Evolutionary conservation across 169 alveolate species (phyloP).

Genomic region (Babesia ovis): DNA sequence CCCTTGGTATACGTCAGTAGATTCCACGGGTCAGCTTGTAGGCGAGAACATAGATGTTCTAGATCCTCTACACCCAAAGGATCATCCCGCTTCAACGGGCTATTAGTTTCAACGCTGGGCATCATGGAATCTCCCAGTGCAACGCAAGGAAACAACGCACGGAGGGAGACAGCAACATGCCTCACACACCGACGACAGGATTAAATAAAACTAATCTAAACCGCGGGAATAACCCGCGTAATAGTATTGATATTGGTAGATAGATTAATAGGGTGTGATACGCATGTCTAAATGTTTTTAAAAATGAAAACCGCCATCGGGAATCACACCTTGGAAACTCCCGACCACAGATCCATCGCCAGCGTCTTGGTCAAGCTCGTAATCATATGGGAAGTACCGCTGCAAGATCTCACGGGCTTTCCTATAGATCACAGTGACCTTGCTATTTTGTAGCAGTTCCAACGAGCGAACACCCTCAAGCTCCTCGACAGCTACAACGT

Average conservation of each 20-base stretch:
- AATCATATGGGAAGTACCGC: conserved; percentile 73
- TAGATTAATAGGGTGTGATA: not conserved
- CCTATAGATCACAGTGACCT: conserved; percentile 71
- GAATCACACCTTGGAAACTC: conserved; percentile 23
- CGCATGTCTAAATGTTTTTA: not conserved
- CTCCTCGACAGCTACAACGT: conserved; percentile 82
- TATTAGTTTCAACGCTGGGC: not conserved
- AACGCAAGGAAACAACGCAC: not conserved
- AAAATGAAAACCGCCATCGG: conserved; percentile 68
- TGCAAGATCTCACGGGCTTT: conserved; percentile 75
- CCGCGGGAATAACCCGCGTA: not conserved
- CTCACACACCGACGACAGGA: conserved; percentile 6
- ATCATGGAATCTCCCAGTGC: not conserved
- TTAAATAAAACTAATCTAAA: not conserved
- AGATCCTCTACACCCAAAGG: conserved; percentile 35
- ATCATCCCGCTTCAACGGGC: conserved; percentile 41
- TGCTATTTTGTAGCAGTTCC: conserved; percentile 77
- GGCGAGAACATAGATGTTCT: conserved; percentile 33
- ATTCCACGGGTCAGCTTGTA: conserved; percentile 56
- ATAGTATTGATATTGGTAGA: not conserved
- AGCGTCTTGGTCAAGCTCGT: conserved; percentile 63
- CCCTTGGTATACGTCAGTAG: conserved; percentile 51
- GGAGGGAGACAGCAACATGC: conserved; percentile 1
- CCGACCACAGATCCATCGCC: not conserved
- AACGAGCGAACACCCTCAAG: conserved; percentile 72